These are phyloP conservation scores for Typha latifolia DNA, from an alignment of 176 grass and related monocot species.

Conservation along the genomic window DNA sequence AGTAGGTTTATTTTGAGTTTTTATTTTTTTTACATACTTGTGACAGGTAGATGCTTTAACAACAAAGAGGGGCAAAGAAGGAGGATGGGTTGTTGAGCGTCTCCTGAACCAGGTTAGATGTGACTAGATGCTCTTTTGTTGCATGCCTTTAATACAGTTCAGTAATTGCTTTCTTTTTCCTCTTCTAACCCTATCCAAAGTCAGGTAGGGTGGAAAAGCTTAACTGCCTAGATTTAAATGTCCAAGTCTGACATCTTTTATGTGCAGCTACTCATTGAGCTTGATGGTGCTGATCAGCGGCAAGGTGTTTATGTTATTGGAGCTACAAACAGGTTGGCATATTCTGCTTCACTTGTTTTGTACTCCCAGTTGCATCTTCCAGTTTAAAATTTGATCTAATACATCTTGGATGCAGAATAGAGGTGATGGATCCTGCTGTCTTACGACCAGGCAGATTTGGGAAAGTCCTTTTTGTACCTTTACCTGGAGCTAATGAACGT, in stretches of 20 bases:
- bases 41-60: conserved; percentile 87
- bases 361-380: not conserved
- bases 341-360: not conserved
- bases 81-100: conserved; percentile 75
- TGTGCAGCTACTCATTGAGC: conserved; percentile 68
- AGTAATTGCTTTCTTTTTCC: no score
- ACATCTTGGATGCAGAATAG: conserved; percentile 31
- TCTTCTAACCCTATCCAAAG: no score
- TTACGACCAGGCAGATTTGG: conserved; percentile 79
- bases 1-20: conserved; percentile 10
- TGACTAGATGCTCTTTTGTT: not conserved
- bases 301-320: conserved; percentile 81
- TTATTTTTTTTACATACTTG: conserved; percentile 9
- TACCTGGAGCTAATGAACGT: conserved; percentile 55
- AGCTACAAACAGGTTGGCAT: conserved; percentile 78
- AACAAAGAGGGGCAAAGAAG: conserved; percentile 74
- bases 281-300: conserved; percentile 73
- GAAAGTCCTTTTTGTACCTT: conserved; percentile 65
- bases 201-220: no score
- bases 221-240: not conserved
- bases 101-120: conserved; percentile 62
- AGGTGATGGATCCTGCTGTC: conserved; percentile 85
- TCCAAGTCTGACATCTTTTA: conserved; percentile 10
- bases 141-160: not conserved
- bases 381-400: not conserved